These are phyloP conservation scores for Citrus unshiu DNA, from an alignment of 345 rosid species.

Conservation along the genomic window DNA sequence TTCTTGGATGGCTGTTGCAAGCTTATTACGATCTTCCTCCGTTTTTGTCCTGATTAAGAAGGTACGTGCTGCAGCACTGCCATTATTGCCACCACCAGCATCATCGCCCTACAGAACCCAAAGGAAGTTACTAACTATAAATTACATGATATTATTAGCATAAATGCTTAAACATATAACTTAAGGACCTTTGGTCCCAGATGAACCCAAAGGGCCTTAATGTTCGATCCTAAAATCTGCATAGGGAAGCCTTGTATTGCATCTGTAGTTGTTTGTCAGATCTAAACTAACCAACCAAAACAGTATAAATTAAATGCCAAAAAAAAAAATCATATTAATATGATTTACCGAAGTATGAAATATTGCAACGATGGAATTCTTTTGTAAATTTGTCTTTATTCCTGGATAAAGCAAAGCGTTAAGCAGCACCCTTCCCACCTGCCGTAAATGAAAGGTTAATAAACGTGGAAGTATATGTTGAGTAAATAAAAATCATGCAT, in stretches of 20 bases:
- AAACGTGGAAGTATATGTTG: constrained; percentile 3
- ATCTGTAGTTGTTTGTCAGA: neutral
- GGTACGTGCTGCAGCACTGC: constrained; percentile 58
- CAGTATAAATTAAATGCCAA: neutral
- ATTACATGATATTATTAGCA: neutral
- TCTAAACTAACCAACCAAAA: neutral
- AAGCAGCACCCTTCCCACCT: constrained; percentile 86
- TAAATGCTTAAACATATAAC: neutral
- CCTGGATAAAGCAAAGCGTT: constrained; percentile 87
- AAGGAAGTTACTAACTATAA: neutral
- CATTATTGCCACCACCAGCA: constrained; percentile 42
- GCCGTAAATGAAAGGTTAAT: constrained; percentile 16
- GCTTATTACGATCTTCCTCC: constrained; percentile 69
- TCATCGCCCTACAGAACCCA: constrained; percentile 52
- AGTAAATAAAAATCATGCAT: neutral
- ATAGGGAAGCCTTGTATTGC: neutral
- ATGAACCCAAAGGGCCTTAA: neutral
- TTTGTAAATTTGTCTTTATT: constrained; percentile 72
- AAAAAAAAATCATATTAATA: neutral
- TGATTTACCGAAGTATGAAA: constrained; percentile 77
- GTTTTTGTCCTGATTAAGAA: constrained; percentile 76
- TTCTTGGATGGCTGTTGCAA: constrained; percentile 75
- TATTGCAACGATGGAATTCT: constrained; percentile 86
- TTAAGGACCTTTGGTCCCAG: neutral
- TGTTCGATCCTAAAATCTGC: neutral